A percentile compares a stretch with the other conserved stretches of the same genome.
Conservation (phyloP, 129 eudicot genomes). For the Tagetes erecta region DNA sequence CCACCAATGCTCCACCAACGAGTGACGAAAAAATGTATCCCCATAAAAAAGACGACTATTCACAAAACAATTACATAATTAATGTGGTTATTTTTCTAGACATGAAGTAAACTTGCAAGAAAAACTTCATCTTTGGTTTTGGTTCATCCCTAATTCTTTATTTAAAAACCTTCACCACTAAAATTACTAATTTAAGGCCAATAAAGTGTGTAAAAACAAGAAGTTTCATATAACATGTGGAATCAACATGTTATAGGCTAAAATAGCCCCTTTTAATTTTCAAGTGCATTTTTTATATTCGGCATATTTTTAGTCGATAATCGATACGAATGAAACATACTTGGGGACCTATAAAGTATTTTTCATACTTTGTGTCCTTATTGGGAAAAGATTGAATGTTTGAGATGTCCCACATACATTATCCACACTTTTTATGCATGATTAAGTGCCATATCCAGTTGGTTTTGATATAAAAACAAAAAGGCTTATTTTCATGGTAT, state of each 20-base stretch:
- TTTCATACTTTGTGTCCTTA: neutral
- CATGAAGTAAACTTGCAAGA: conserved; percentile 24
- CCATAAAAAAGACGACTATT: conserved; percentile 94
- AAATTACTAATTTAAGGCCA: conserved; percentile 2
- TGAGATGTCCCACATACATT: neutral
- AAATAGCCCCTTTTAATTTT: neutral
- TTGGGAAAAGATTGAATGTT: neutral
- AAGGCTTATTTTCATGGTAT: neutral
- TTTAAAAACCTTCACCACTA: neutral
- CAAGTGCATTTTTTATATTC: neutral
- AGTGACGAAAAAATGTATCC: conserved; percentile 94
- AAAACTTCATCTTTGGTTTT: neutral
- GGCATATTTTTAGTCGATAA: neutral
- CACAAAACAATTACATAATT: conserved; percentile 18
- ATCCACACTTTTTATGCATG: neutral
- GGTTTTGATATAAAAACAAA: neutral
- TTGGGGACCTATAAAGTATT: neutral
- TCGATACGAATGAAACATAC: neutral
- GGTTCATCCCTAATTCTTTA: neutral
- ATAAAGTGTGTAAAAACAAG: neutral
- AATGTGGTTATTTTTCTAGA: conserved; percentile 2
- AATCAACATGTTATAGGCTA: neutral
- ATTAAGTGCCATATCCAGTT: neutral
- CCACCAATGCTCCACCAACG: conserved; percentile 93
- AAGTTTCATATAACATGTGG: neutral